Evolutionary conservation across 2,329 filamentous ascomycete genomes (phyloP).

Genomic region (Penicillium psychrosexuale): DNA sequence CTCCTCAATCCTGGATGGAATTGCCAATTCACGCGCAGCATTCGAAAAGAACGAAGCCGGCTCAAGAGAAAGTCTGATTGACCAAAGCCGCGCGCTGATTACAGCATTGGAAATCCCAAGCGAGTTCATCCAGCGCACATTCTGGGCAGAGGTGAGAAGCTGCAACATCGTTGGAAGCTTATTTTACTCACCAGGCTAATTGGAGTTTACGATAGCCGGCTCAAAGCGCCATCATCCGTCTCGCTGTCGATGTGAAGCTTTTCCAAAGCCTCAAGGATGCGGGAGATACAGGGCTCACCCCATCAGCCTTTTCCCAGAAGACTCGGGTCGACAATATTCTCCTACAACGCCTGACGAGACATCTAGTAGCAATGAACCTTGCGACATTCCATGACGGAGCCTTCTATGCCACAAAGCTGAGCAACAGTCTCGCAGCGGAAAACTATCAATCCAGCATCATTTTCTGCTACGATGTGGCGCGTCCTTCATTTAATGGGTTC

Average conservation of each 20-base stretch:
- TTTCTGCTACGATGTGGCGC: constrained; percentile 39
- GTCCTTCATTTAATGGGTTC: constrained; percentile 34
- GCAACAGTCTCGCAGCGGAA: constrained; percentile 34
- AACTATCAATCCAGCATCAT: constrained; percentile 38
- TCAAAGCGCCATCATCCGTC: constrained; percentile 35
- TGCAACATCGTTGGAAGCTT: background rate
- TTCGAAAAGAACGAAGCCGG: constrained; percentile 34
- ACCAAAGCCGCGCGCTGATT: constrained; percentile 35
- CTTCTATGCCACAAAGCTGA: constrained; percentile 32
- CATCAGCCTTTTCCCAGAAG: constrained; percentile 28
- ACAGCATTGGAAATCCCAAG: constrained; percentile 39
- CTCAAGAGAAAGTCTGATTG: constrained; percentile 38
- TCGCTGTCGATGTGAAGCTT: constrained; percentile 37
- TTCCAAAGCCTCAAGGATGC: constrained; percentile 35
- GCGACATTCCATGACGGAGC: constrained; percentile 23
- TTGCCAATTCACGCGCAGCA: constrained; percentile 27
- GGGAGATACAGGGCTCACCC: constrained; percentile 23
- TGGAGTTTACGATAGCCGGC: constrained; percentile 19
- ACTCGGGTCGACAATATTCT: constrained; percentile 29
- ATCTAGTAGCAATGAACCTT: constrained; percentile 41
- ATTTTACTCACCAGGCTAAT: background rate
- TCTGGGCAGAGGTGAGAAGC: constrained; percentile 41
- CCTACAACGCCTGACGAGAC: constrained; percentile 34
- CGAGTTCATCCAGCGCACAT: constrained; percentile 34
- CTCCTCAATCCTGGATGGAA: constrained; percentile 11